Evolutionary conservation across 1,139 yeast species (phyloP), one percentile per base, ranked within the genome.

Genomic region (Magnusiomyces fungicola): DNA sequence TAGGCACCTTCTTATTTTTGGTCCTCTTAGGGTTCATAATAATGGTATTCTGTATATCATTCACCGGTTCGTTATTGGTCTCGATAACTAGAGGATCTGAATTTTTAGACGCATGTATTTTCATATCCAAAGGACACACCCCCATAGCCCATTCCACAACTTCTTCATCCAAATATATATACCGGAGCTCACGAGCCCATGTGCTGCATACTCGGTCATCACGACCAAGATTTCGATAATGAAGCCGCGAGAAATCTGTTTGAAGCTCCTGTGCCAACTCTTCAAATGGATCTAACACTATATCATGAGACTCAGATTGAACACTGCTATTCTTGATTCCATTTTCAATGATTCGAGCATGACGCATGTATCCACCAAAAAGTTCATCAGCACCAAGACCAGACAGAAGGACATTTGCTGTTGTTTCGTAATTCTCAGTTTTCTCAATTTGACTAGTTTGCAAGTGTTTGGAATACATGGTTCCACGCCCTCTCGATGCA

Each of bases 331-430:
- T 21, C 21, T 24, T 7, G 5, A 14, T n/a, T 4, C 34, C 43
- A 55, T 56, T 10, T n/a, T 40, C 43, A 25, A 40, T n/a, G 12
- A 25, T 27, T 32, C 79, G 68, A 50, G 79, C 81, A 61, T 86
- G 95, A 36, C 95, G 68, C 1, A 88, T 85, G 64, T 92, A 92
- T 0, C 99, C 99, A 0, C 95, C 99, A 70, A 85, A 89, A 27
- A 80, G 69, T 66, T 92, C 98, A 67, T 92, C 99, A 0, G 98
- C 98, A 1, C 99, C 99, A n/a, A 92, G 72, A 0, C 99, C 98
- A 52, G 96, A 86, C 40, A 94, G 71, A 10, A 90, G 67, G 0
- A 90, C 96, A 56, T 80, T 79, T 10, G 88, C 78, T 7, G 66
- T 63, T 16, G 90, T 77, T 3, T 61, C 57, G 57, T 78, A 81